phyloP scores from a whole-genome alignment of 257 asterid species.

The Scutellaria galericulata region DNA sequence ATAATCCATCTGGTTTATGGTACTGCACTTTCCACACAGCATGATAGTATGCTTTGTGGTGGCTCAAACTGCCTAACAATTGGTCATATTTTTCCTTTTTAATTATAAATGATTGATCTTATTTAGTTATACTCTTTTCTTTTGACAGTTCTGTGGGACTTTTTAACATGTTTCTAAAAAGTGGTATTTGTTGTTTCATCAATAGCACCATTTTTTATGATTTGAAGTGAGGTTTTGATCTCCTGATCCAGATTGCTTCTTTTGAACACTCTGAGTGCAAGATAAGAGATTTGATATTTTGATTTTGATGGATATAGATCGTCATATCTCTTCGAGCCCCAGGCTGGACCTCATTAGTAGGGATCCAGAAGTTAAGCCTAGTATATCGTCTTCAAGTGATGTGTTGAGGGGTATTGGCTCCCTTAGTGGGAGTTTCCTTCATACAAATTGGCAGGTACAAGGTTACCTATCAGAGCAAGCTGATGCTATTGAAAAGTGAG shows the following conservation, averaged over 20 bases:
- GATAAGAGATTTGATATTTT: slow-evolving; percentile 32
- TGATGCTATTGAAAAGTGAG: slow-evolving; percentile 75
- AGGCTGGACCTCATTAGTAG: slow-evolving; percentile 42
- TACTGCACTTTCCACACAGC: slow-evolving; percentile 13
- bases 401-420: slow-evolving; percentile 43
- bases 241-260: slow-evolving; percentile 31
- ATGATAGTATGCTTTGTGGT: slow-evolving; percentile 15
- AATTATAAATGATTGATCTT: background rate
- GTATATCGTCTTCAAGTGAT: slow-evolving; percentile 47
- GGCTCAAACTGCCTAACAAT: slow-evolving; percentile 10
- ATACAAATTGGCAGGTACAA: slow-evolving; percentile 95
- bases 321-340: slow-evolving; percentile 48
- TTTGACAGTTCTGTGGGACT: slow-evolving; percentile 10
- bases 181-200: slow-evolving; percentile 15
- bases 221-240: slow-evolving; percentile 21
- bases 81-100: background rate
- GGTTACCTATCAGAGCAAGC: slow-evolving; percentile 89
- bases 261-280: slow-evolving; percentile 18
- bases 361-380: slow-evolving; percentile 45
- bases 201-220: slow-evolving; percentile 9
- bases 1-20: slow-evolving; percentile 8
- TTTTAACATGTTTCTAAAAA: slow-evolving; percentile 7
- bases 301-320: slow-evolving; percentile 46
- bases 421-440: slow-evolving; percentile 63
- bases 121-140: slow-evolving; percentile 7